These are phyloP conservation scores for Russula lepida DNA, from an alignment of 768 basidiomycete species.

Conservation along the genomic window DNA sequence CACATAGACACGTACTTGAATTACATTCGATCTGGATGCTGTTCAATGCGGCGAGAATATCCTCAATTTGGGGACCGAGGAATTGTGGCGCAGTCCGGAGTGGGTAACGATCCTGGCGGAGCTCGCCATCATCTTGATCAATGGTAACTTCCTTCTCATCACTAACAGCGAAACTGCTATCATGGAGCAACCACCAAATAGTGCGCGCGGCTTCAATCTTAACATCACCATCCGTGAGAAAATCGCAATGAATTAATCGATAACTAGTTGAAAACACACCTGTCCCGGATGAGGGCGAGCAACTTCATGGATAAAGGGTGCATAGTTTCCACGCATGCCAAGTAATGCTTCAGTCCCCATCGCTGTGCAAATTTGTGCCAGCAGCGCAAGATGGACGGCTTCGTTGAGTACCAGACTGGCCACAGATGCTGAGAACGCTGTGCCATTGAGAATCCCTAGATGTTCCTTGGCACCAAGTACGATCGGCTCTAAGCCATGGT, in stretches of 20 bases:
- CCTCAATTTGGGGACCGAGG: conserved; percentile 79
- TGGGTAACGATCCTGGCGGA: conserved; percentile 76
- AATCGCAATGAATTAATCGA: background rate
- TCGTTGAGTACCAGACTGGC: conserved; percentile 66
- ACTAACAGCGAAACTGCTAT: conserved; percentile 53
- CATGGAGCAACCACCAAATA: conserved; percentile 61
- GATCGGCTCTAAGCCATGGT: conserved; percentile 55
- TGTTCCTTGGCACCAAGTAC: conserved; percentile 69
- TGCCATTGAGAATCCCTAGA: conserved; percentile 76
- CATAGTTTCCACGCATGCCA: conserved; percentile 64
- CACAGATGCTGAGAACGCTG: conserved; percentile 77
- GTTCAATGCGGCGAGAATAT: conserved; percentile 55
- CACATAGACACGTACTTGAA: conserved; percentile 51
- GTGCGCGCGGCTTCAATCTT: conserved; percentile 64
- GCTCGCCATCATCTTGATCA: conserved; percentile 59
- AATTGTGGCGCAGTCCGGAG: conserved; percentile 76
- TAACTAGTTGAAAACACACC: conserved; percentile 27
- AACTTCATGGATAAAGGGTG: conserved; percentile 67
- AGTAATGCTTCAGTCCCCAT: conserved; percentile 78
- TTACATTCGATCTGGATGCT: conserved; percentile 72
- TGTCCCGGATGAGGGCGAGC: conserved; percentile 83
- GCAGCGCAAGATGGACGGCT: conserved; percentile 55
- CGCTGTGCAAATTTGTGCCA: conserved; percentile 69
- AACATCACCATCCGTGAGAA: background rate
- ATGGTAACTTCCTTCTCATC: conserved; percentile 68